Base-by-base conservation (phyloP, 306 rosid genomes). In the Dryas drummondii region DNA sequence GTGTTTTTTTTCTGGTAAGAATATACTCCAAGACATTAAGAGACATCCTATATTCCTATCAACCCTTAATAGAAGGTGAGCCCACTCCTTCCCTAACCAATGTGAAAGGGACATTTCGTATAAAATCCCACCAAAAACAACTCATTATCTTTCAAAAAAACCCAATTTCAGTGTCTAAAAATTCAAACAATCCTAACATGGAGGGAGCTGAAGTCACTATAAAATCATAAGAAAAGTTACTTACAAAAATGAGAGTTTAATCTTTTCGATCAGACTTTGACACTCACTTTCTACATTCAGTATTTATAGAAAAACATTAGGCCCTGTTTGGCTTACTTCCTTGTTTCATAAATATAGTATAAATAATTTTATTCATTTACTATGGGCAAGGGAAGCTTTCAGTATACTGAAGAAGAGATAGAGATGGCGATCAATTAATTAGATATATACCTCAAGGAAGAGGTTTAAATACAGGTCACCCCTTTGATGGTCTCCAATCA, bases 381-480 rank as follows among this genome's bases (percentile, higher is more conserved):
- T 32, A 32, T 32, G 3, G 37, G 3, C 37, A 32, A 46, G 49
- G 49, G 9, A 8, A 46, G 49, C 7, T 16, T 41, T 13, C 22
- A 63, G 5, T 8, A 3, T 40, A 5, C 22, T 41, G 16, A 63
- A 14, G 22, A 41, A 41, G 6, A 3, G 13, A 56, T 15, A 4
- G 4, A 57, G 32, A 63, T 40, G 7, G 0, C 17, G 12, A 12
- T 50, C 12, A 9, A 5, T 12, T 50, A 50, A 8, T 11, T 3
- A 51, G 19, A 52, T 7, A 37, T 0, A 4, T 73, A 93, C 98
- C 97, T 91, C 93, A 46, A 84, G 73, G 83, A 94, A 94, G 40
- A 88, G 89, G 62, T 80, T 86, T 82, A 91, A 76, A 85, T 87
- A 90, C 41, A 71, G 27, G 85, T 87, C 88, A 65, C 84, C 85